Base-by-base conservation (phyloP, 2,329 filamentous ascomycete species). In the Trichoderma oligosporum region DNA sequence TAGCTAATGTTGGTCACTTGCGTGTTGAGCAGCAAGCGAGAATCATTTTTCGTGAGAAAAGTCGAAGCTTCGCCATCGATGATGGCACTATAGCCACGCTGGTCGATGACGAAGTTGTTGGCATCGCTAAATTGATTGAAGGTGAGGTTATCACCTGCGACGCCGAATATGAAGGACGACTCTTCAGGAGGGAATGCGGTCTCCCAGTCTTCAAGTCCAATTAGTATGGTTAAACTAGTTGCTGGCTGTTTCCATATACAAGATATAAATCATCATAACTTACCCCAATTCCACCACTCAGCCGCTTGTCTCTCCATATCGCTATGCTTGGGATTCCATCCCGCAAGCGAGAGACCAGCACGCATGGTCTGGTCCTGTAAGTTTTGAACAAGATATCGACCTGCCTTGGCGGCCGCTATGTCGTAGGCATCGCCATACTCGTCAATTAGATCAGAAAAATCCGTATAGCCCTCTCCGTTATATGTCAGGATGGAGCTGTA, bases 131-230 rank as follows among this genome's bases (percentile, higher is more conserved):
- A 87, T 58, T 84, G 79, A 60, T 84, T 79, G 62, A 83, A 86
- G 0, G 83, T 85, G 7, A 83, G 70, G 64, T 88, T 88, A 42
- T 81, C 76, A 2, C 75, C 78, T 0, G 81, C 76, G 12, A 78
- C 72, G 0, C 81, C 81, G 58, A 81, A 86, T 16, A 82, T 70
- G 24, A 82, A 72, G 0, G 79, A 80, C 18, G 76, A 79, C 46
- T 81, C 71, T 49, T 86, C 82, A 0, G 85, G 85, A 0, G 77
- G 69, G 60, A 56, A 80, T 1, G 81, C 77, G 39, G 78, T 77
- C 62, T 88, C 85, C 72, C 78, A 87, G 59, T 87, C 64, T 65
- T n/a, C n/a, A n/a, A n/a, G n/a, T n/a, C n/a, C n/a, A n/a, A n/a
- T n/a, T n/a, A n/a, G n/a, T n/a, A n/a, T n/a, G n/a, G n/a, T n/a